Conservation (phyloP, 805 yeast species). For the Huiozyma naganishii region DNA sequence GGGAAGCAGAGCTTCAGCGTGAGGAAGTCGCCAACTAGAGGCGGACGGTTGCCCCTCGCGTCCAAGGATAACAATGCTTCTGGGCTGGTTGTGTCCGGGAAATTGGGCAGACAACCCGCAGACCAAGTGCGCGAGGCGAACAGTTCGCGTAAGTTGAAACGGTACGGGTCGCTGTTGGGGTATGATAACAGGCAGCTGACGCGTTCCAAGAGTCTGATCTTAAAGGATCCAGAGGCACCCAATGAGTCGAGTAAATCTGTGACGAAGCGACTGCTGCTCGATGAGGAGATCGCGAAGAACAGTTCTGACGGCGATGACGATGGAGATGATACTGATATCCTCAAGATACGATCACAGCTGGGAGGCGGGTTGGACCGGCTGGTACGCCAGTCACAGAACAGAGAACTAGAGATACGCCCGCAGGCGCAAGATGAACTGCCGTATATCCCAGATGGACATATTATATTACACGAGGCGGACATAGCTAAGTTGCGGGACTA, state of each 20-base stretch:
- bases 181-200: constrained; percentile 13
- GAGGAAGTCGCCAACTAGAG: not conserved
- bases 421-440: constrained; percentile 15
- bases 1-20: not conserved
- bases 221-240: constrained; percentile 16
- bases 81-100: not conserved
- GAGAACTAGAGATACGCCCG: constrained; percentile 34
- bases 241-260: not conserved
- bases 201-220: constrained; percentile 20
- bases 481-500: constrained; percentile 14
- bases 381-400: constrained; percentile 5
- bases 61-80: constrained; percentile 22
- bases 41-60: constrained; percentile 21
- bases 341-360: not conserved
- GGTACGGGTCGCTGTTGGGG: constrained; percentile 22
- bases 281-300: constrained; percentile 10
- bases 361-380: not conserved
- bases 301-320: constrained; percentile 8
- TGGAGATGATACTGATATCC: constrained; percentile 11
- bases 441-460: constrained; percentile 36
- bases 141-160: constrained; percentile 19
- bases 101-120: too few species aligned
- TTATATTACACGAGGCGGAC: constrained; percentile 30
- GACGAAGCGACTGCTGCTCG: constrained; percentile 1
- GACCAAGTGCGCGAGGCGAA: not conserved